Evolutionary conservation across 2,329 filamentous ascomycete species (phyloP).

Genomic region (Fusarium secorum): DNA sequence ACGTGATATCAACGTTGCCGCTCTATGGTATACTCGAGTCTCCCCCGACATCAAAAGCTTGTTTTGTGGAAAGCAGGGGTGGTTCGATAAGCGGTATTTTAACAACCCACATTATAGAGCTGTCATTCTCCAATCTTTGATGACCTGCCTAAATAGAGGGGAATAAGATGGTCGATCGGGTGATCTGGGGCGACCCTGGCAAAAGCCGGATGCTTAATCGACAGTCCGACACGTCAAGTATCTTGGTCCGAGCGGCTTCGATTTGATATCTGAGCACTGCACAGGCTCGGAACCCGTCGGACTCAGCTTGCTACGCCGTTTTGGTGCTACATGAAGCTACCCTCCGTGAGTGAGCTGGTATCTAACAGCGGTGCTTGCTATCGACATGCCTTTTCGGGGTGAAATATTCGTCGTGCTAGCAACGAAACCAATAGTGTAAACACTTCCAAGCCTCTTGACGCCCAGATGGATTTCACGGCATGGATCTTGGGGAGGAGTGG

Average conservation of each 20-base stretch:
- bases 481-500: background rate
- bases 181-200: constrained; percentile 61
- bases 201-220: constrained; percentile 69
- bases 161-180: constrained; percentile 64
- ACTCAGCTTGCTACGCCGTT: constrained; percentile 53
- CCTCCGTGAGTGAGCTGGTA: background rate
- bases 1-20: rapidly evolving
- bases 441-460: background rate
- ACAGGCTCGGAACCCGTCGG: constrained; percentile 56
- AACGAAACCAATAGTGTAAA: background rate
- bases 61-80: constrained; percentile 47
- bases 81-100: constrained; percentile 40
- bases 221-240: constrained; percentile 51
- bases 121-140: background rate
- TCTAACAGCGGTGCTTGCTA: background rate
- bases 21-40: constrained; percentile 21
- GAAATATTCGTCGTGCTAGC: rapidly evolving
- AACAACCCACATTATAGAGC: background rate
- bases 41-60: constrained; percentile 54
- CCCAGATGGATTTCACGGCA: background rate
- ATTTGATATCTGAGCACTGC: constrained; percentile 64
- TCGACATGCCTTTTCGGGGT: background rate
- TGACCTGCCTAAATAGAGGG: constrained; percentile 49
- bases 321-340: constrained; percentile 55
- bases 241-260: constrained; percentile 61